Evolutionary conservation across 2,329 filamentous ascomycete species (phyloP), one percentile per base, ranked within the genome.

Genomic region (Falciphora oryzae): DNA sequence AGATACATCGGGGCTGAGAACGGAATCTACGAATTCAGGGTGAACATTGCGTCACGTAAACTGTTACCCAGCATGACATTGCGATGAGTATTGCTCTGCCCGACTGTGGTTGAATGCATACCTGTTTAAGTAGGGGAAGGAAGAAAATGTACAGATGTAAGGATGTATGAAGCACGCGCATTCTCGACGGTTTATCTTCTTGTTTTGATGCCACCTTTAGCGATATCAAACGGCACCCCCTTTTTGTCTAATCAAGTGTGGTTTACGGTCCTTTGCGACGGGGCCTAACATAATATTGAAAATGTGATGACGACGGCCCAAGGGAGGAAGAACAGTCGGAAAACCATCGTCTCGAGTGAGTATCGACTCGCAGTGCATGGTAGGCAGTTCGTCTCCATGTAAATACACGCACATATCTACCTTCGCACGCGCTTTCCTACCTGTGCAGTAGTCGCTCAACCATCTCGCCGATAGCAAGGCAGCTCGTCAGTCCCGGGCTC

Each of bases 401-500:
- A 13, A 13, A 35, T 13, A 2, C 32, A 35, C n/a, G n/a, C 50
- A 22, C 25, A 25, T 62, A 27, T 28, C 35, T n/a, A n/a, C n/a
- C n/a, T n/a, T n/a, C n/a, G n/a, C n/a, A n/a, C 18, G n/a, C 29
- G 13, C 35, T 31, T 58, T 63, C 25, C n/a, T n/a, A 72, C 59
- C 75, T 75, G 65, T 86, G 84, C 63, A 86, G 67, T 62, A 87
- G 68, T 62, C 74, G 71, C 58, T 78, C 75, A 0, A 97, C 93
- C 80, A 85, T 84, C 73, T 96, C 91, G 4, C 83, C 93, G 76
- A 97, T 94, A 1, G 93, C 93, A 78, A 98, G 77, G 70, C 84
- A 87, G 74, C 91, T 95, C 60, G 94, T 98, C 75, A 98, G 77
- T 5, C 94, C 94, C 0, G 94, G 94, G 75, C 92, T 96, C 80